Evolutionary conservation across 1,284 basidiomycete genomes (phyloP), one percentile per base, ranked within the genome.

Genomic region (Puccinia coronata): DNA sequence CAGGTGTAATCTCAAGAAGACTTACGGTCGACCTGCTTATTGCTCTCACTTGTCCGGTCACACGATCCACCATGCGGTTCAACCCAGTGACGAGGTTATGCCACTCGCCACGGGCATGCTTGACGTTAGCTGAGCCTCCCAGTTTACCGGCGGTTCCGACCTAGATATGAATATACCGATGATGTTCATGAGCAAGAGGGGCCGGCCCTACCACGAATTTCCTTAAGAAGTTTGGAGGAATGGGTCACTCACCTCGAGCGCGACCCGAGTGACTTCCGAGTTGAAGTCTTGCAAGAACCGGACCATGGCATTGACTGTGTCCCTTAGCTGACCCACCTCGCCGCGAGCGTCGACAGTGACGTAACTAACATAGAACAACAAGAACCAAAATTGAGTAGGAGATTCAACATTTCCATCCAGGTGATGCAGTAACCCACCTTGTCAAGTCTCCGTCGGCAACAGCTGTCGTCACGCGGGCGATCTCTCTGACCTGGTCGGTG

Each of bases 71-170:
- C 80, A 81, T 81, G 1, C 71, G 57, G 61, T 81, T 81, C 18
- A 81, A 49, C n/a, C 80, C 71, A 57, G 71, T 75, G 25, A 75
- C 72, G 41, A 81, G 73, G 51, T 81, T 93, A 63, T 92, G 90
- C 95, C 95, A 97, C 14, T 94, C 96, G 57, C 96, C 95, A 88
- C 96, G 93, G 78, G 96, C 95, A 83, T 94, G 93, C 79, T 93
- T 88, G 31, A 98, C 95, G 82, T 95, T 90, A 31, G 95, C 96
- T 86, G 97, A 95, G 34, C 95, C 95, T 82, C 95, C 95, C 80
- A 97, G 88, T 71, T 95, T 94, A 86, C 95, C 95, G 86, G 93
- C 91, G 6, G 95, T 95, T 41, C 94, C 94, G 84, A 96, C 77
- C 77, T 80, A 31, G n/a, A n/a, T n/a, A n/a, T n/a, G n/a, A n/a